These are phyloP conservation scores for Filosporella fistucella DNA, from an alignment of 495 filamentous ascomycete species.

Conservation along the genomic window DNA sequence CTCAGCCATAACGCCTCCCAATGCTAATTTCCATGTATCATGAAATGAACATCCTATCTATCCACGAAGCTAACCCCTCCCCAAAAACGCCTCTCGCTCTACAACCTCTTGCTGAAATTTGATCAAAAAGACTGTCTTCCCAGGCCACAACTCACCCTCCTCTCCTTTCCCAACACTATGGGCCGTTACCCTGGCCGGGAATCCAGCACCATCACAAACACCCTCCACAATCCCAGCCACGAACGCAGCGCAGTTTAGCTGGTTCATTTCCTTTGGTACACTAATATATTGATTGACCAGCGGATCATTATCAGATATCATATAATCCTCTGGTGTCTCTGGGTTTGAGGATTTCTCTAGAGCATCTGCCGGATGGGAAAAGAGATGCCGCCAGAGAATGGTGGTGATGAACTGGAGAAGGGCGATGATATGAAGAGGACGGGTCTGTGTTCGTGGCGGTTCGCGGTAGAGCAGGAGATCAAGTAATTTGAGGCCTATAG, in stretches of 20 bases:
- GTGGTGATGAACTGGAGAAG: slow-evolving; percentile 93
- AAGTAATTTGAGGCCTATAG: slow-evolving; percentile 88
- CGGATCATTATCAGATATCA: slow-evolving; percentile 97
- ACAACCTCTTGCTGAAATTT: slow-evolving; percentile 84
- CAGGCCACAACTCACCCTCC: slow-evolving; percentile 83
- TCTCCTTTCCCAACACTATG: slow-evolving; percentile 75
- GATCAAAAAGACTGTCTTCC: slow-evolving; percentile 91
- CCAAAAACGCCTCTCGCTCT: slow-evolving; percentile 73
- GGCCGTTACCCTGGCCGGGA: slow-evolving; percentile 84
- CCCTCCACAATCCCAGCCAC: slow-evolving; percentile 96
- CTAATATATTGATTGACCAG: slow-evolving; percentile 89
- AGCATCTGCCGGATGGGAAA: slow-evolving; percentile 81
- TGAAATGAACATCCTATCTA: background rate
- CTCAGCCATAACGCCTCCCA: background rate
- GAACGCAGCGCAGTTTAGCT: slow-evolving; percentile 93
- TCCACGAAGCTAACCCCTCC: slow-evolving; percentile 6
- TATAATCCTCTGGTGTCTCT: slow-evolving; percentile 86
- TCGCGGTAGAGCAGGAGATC: slow-evolving; percentile 87
- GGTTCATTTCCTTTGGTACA: slow-evolving; percentile 90
- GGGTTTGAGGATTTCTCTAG: slow-evolving; percentile 83
- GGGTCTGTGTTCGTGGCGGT: slow-evolving; percentile 59
- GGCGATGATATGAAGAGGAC: slow-evolving; percentile 83
- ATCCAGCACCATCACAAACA: slow-evolving; percentile 85
- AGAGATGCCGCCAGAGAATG: slow-evolving; percentile 87
- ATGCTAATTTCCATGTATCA: background rate